Base-by-base conservation (phyloP, 2,329 filamentous ascomycete species). In the Knufia petricola region DNA sequence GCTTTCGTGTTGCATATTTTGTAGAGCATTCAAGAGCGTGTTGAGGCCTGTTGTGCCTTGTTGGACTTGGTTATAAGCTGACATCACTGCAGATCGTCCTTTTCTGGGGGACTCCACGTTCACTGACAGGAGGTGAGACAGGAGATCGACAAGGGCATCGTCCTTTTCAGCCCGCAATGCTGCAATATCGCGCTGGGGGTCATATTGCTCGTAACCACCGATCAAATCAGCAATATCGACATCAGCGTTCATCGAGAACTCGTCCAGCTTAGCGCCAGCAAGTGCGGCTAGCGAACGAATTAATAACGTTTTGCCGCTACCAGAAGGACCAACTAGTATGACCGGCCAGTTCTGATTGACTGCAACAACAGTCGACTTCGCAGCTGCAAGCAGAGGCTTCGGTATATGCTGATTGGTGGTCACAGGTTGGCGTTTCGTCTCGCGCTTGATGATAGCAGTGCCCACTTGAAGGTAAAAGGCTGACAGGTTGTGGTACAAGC, bases 221-320 rank as follows among this genome's bases (percentile, higher is more conserved):
- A 98, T 87, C 49, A 98, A 78, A 66, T 98, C 92, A 81, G 95
- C 95, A 1, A 90, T 89, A 64, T 98, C 92, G 38, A 95, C 85
- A 59, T 98, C 94, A 4, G 89, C 84, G 62, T 95, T 98, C 68
- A 98, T 80, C 0, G 89, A 82, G 59, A 96, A 86, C 13, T 87
- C 84, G 26, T 89, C 77, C 2, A 96, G 70, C 1, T 80, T 74
- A 48, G 84, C 84, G 20, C 92, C 92, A 36, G 79, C 79, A 20
- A 84, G 69, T 10, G 84, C 82, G n/a, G 92, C 89, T 23, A 95
- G 74, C 54, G 90, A 82, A 51, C 83, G 77, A 12, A 98, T 70
- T 3, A 95, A 73, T 3, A 79, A 77, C 1, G 87, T 90, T 66
- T 98, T 98, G 23, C 92, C 92, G 55, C 81, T 84, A 0, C 89